Percentiles rank a stretch among this genome's conserved stretches.
Conservation (phyloP, 768 basidiomycete species). For the Coprinopsis strossmayeri region DNA sequence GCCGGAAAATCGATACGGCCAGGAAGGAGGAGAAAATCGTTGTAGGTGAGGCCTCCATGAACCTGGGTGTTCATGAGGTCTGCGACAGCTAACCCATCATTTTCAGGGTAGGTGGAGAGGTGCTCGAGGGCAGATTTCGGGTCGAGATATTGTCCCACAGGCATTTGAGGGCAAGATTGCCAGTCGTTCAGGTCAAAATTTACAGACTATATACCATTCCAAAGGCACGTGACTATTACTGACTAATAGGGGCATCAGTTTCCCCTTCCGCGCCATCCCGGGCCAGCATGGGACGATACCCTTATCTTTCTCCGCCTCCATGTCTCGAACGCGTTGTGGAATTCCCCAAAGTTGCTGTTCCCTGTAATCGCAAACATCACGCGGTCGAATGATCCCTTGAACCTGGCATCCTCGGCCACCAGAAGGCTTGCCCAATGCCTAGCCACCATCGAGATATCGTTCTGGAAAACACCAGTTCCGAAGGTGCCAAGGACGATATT, state of each 20-base stretch:
- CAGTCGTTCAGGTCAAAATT: conserved; percentile 17
- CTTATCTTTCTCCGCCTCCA: neutral
- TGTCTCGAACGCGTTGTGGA: conserved; percentile 16
- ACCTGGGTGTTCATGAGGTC: conserved; percentile 85
- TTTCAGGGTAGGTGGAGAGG: conserved; percentile 60
- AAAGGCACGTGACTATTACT: too few relatives aligned
- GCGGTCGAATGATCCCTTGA: conserved; percentile 46
- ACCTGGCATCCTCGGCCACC: conserved; percentile 40
- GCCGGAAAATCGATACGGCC: conserved; percentile 95
- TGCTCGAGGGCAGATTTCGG: conserved; percentile 68
- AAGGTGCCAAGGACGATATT: conserved; percentile 63
- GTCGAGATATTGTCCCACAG: conserved; percentile 42
- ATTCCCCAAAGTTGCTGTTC: conserved; percentile 17
- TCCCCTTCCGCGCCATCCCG: too few relatives aligned
- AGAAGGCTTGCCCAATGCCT: conserved; percentile 59
- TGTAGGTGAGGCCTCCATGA: conserved; percentile 94
- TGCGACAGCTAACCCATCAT: conserved; percentile 77
- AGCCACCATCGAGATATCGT: conserved; percentile 50
- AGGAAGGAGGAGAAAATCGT: conserved; percentile 91
- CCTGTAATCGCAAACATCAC: conserved; percentile 56
- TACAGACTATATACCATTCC: conserved; percentile 16
- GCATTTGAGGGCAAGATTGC: conserved; percentile 24
- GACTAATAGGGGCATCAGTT: too few relatives aligned
- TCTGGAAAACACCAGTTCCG: conserved; percentile 66
- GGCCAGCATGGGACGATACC: too few relatives aligned